phyloP scores from a whole-genome alignment of 2,329 filamentous ascomycete genomes.

The Penicillium sp. region DNA sequence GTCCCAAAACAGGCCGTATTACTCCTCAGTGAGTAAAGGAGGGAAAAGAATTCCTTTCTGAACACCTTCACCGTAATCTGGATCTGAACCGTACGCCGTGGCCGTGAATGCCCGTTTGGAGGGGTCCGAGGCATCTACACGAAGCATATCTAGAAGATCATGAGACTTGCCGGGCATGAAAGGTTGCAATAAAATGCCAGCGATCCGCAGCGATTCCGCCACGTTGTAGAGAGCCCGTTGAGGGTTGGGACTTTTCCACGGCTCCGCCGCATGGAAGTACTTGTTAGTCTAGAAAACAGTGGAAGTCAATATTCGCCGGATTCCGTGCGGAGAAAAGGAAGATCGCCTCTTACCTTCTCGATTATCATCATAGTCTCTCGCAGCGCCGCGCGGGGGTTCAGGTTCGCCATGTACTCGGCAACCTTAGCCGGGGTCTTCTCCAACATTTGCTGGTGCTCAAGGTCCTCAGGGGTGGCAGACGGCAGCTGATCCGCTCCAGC shows the following conservation, averaged over 20 bases:
- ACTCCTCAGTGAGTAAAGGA: constrained; percentile 41
- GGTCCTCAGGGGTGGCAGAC: constrained; percentile 29
- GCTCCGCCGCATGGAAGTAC: constrained; percentile 61
- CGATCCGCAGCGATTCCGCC: constrained; percentile 72
- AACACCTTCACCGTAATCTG: constrained; percentile 61
- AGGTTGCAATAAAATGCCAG: constrained; percentile 81
- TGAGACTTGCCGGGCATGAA: constrained; percentile 79
- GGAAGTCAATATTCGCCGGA: constrained; percentile 12
- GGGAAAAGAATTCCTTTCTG: constrained; percentile 53
- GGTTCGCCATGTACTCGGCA: constrained; percentile 56
- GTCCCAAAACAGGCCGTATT: constrained; percentile 15
- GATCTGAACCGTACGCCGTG: constrained; percentile 62
- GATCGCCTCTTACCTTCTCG: constrained; percentile 49
- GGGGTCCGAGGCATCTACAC: constrained; percentile 53
- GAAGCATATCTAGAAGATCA: constrained; percentile 70
- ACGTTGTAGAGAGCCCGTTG: constrained; percentile 64
- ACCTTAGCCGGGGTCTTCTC: constrained; percentile 42
- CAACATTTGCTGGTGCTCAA: constrained; percentile 42
- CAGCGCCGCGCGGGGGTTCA: constrained; percentile 64
- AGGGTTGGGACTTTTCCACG: constrained; percentile 61
- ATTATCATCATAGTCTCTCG: constrained; percentile 61
- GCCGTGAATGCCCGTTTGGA: constrained; percentile 61
- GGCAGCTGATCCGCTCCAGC: constrained; percentile 30
- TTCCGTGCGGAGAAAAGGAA: constrained; percentile 12
- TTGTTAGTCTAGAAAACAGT: constrained; percentile 56